Evolutionary conservation across 2,329 filamentous ascomycete genomes (phyloP).

Genomic region (Diaporthe vexans): DNA sequence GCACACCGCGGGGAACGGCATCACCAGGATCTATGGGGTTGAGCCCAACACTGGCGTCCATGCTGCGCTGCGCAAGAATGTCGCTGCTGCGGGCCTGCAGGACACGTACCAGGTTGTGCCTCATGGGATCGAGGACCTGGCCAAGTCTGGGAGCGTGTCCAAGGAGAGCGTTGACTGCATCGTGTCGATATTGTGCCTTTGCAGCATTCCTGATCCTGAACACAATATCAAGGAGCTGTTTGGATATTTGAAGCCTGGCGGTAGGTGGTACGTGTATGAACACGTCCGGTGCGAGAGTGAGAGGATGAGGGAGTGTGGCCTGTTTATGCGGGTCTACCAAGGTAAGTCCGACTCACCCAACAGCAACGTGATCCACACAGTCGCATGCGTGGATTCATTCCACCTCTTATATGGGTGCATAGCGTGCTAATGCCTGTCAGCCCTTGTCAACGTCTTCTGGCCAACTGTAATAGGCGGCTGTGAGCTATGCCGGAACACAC

Average conservation of each 20-base stretch:
- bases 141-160: slow-evolving; percentile 58
- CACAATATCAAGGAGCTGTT: slow-evolving; percentile 69
- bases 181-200: slow-evolving; percentile 73
- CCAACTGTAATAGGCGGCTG: slow-evolving; percentile 66
- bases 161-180: slow-evolving; percentile 70
- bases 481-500: slow-evolving; percentile 63
- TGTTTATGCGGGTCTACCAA: slow-evolving; percentile 63
- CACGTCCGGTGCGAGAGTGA: slow-evolving; percentile 61
- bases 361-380: neutral
- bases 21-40: slow-evolving; percentile 71
- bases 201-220: slow-evolving; percentile 73
- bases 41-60: slow-evolving; percentile 73
- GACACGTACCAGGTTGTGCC: slow-evolving; percentile 73
- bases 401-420: neutral
- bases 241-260: slow-evolving; percentile 70
- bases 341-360: neutral
- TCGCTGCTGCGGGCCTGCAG: slow-evolving; percentile 66
- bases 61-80: slow-evolving; percentile 58
- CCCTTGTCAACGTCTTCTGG: slow-evolving; percentile 66
- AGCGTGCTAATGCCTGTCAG: slow-evolving; percentile 49
- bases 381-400: no score
- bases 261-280: slow-evolving; percentile 74
- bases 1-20: slow-evolving; percentile 39
- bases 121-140: slow-evolving; percentile 72
- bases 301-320: slow-evolving; percentile 48